Base-by-base conservation (phyloP, 2,329 filamentous ascomycete genomes). In the Graphilbum fragrans region DNA sequence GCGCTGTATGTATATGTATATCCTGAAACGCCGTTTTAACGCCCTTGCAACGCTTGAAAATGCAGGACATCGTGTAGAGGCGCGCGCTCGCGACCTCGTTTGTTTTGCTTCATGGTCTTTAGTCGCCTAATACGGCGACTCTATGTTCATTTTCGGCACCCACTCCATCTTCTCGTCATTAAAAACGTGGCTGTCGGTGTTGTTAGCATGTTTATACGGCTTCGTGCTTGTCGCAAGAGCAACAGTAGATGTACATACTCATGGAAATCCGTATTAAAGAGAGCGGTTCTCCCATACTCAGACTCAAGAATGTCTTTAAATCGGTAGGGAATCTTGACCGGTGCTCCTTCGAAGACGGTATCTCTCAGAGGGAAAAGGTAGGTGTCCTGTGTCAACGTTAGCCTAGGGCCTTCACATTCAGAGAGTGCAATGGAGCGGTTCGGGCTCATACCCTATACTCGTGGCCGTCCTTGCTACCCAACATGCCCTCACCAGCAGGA, bases 321-420 rank as follows among this genome's bases (percentile, higher is more conserved):
- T 8, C 64, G 60, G 50, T 69, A 77, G 0, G 82, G 82, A 20
- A 86, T 77, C 58, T 77, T 77, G 36, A 72, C 80, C 1, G 69
- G 62, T 0, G 77, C 69, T 1, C 77, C 79, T 52, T 86, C 82
- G 43, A 83, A 86, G 1, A 65, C 69, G 2, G 77, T 82, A 45
- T 77, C 70, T n/a, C 77, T 66, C 52, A 87, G 62, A 0, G 82
- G 82, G 52, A 77, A 85, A 11, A 87, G 62, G 41, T 82, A 69
- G 1, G 65, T 69, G 42, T 73, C 68, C 64, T 70, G 34, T n/a
- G n/a, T n/a, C n/a, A n/a, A n/a, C n/a, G n/a, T n/a, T n/a, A n/a
- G n/a, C n/a, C n/a, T n/a, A n/a, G n/a, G n/a, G n/a, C n/a, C n/a
- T n/a, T n/a, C n/a, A n/a, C n/a, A n/a, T n/a, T n/a, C n/a, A 17